Percentiles rank a stretch among this genome's conserved stretches.
These are phyloP conservation scores for Mucor saturninus DNA, from an alignment of 371 early-diverging fungal species.

Conservation along the genomic window DNA sequence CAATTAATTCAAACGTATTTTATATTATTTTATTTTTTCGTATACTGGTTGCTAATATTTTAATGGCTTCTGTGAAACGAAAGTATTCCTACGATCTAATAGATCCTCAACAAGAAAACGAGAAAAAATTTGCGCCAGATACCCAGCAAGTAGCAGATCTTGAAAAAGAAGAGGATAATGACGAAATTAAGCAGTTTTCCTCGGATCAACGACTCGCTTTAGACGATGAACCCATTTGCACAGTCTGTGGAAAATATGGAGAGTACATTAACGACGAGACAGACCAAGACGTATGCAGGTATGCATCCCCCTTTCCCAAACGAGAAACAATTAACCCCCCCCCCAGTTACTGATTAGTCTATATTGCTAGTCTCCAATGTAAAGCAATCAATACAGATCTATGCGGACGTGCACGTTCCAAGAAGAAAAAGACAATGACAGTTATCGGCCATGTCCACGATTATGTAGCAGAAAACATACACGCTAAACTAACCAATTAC, in stretches of 20 bases:
- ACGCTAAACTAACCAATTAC: conserved; percentile 60
- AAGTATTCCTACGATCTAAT: neutral
- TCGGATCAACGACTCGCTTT: conserved; percentile 44
- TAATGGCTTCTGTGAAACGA: conserved; percentile 4
- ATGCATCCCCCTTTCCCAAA: neutral
- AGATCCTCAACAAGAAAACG: neutral
- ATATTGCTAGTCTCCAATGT: conserved; percentile 45
- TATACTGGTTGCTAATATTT: neutral
- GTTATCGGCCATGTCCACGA: conserved; percentile 13
- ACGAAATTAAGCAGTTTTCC: conserved; percentile 28
- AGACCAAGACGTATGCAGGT: conserved; percentile 59
- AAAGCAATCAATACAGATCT: conserved; percentile 45
- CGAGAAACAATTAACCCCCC: neutral
- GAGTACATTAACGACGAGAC: conserved; percentile 57
- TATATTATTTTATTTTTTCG: too few relatives aligned
- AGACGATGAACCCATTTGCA: conserved; percentile 49
- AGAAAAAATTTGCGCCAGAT: neutral
- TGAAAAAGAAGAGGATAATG: conserved; percentile 10
- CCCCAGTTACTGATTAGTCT: neutral
- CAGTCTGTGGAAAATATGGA: conserved; percentile 60
- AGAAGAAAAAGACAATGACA: neutral
- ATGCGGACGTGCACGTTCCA: conserved; percentile 12
- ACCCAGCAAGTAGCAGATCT: neutral
- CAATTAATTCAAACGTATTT: too few relatives aligned
- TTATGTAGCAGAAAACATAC: conserved; percentile 39